phyloP scores from a whole-genome alignment of 805 yeast species.

The Teunomyces barrocoloradensis region DNA sequence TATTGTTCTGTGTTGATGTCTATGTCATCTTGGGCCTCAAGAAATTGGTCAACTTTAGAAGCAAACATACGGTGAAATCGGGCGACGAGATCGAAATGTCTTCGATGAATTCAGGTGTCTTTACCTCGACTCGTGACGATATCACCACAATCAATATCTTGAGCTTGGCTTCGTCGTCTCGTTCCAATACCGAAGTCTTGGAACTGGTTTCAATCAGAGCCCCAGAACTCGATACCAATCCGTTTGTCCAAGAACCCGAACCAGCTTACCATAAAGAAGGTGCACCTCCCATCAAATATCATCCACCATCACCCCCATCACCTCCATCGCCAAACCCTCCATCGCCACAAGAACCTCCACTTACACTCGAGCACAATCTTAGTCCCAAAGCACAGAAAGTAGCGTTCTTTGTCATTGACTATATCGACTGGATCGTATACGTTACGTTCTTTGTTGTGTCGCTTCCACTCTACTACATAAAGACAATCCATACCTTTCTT shows the following conservation, averaged over 20 bases:
- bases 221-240: not conserved
- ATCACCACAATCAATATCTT: constrained; percentile 39
- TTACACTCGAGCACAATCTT: not conserved
- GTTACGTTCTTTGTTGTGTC: constrained; percentile 49
- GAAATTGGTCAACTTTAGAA: constrained; percentile 3
- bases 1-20: constrained; percentile 44
- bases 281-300: not conserved
- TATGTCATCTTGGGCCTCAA: constrained; percentile 34
- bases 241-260: constrained; percentile 7
- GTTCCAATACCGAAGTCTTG: not conserved
- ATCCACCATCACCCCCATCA: not conserved
- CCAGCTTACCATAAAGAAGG: constrained; percentile 4
- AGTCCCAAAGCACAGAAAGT: constrained; percentile 5
- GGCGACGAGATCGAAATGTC: constrained; percentile 16
- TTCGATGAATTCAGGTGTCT: constrained; percentile 11
- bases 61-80: constrained; percentile 7
- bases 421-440: constrained; percentile 59
- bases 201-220: too few relatives aligned
- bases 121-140: constrained; percentile 30
- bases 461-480: constrained; percentile 56
- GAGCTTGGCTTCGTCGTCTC: not conserved
- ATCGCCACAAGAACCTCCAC: not conserved
- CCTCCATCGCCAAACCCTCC: not conserved
- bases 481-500: constrained; percentile 48
- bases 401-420: constrained; percentile 37